These are phyloP conservation scores for Microcyclospora pomicola DNA, from an alignment of 2,329 filamentous ascomycete genomes.

Conservation along the genomic window DNA sequence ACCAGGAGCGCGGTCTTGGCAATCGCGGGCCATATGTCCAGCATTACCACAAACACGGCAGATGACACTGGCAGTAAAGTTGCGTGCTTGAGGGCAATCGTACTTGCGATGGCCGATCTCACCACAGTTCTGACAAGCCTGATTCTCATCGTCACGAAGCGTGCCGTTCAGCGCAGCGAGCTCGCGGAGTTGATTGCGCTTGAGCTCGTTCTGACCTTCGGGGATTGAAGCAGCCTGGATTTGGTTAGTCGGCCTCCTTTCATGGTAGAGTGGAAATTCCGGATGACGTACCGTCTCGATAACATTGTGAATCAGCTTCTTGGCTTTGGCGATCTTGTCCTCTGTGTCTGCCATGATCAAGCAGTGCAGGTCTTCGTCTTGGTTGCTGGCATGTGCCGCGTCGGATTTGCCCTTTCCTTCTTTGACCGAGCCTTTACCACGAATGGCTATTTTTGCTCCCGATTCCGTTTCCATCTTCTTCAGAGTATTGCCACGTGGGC, in stretches of 20 bases:
- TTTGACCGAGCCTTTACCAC: slow-evolving; percentile 98
- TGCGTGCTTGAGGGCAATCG: slow-evolving; percentile 92
- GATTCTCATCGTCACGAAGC: slow-evolving; percentile 95
- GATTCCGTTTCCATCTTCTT: slow-evolving; percentile 99
- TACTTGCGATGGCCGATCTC: slow-evolving; percentile 99
- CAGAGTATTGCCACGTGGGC: slow-evolving; percentile 97
- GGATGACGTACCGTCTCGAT: slow-evolving; percentile 70
- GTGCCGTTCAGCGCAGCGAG: slow-evolving; percentile 97
- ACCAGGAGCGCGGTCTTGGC: slow-evolving; percentile 84
- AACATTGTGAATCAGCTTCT: slow-evolving; percentile 94
- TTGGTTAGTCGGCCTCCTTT: slow-evolving; percentile 16
- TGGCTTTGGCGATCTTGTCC: slow-evolving; percentile 98
- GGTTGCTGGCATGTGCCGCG: slow-evolving; percentile 97
- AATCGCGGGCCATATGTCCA: slow-evolving; percentile 96
- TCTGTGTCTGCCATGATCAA: slow-evolving; percentile 99
- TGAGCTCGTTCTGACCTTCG: slow-evolving; percentile 96
- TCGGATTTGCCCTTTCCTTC: slow-evolving; percentile 99
- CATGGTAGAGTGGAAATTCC: background rate
- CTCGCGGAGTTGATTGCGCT: slow-evolving; percentile 95
- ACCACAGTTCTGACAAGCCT: slow-evolving; percentile 97
- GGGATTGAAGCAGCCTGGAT: slow-evolving; percentile 87
- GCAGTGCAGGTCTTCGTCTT: slow-evolving; percentile 98
- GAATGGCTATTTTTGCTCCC: slow-evolving; percentile 95
- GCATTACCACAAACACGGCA: slow-evolving; percentile 96
- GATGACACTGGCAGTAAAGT: slow-evolving; percentile 98